Percentiles rank a stretch among this genome's conserved stretches.
These are phyloP conservation scores for Echria macrotheca DNA, from an alignment of 495 filamentous ascomycete genomes.

Conservation along the genomic window DNA sequence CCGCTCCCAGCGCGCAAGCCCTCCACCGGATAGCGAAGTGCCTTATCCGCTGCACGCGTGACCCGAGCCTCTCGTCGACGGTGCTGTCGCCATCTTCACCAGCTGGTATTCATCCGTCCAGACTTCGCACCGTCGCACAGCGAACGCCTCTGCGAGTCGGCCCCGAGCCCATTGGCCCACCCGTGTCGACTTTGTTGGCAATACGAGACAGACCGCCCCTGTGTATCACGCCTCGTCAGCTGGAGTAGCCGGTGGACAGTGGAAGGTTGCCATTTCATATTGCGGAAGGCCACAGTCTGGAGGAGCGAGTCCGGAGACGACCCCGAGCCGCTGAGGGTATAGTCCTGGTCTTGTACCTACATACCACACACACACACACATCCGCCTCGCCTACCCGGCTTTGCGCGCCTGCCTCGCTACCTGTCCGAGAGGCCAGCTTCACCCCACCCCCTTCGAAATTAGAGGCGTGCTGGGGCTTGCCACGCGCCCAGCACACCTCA, in stretches of 20 bases:
- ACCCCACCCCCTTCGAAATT: constrained; percentile 20
- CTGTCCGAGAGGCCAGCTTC: background rate
- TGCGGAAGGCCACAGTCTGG: constrained; percentile 28
- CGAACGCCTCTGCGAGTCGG: constrained; percentile 37
- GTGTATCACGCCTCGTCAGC: constrained; percentile 33
- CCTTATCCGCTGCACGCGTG: constrained; percentile 44
- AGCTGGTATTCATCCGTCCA: constrained; percentile 32
- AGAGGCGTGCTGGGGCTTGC: constrained; percentile 16
- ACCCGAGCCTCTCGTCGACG: constrained; percentile 29
- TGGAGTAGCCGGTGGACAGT: constrained; percentile 13
- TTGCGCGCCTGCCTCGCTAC: constrained; percentile 15
- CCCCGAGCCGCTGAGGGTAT: background rate
- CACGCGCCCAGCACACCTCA: constrained; percentile 18
- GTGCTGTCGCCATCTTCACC: constrained; percentile 25
- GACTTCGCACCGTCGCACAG: constrained; percentile 39
- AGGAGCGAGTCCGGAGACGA: constrained; percentile 5
- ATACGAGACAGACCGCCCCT: constrained; percentile 32
- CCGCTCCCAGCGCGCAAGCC: constrained; percentile 4
- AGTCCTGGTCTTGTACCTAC: constrained; percentile 2
- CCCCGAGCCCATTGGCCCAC: constrained; percentile 40
- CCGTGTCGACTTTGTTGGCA: constrained; percentile 14
- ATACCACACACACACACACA: background rate
- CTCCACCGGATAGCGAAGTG: constrained; percentile 23
- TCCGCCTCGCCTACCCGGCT: constrained; percentile 8
- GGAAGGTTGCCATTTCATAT: constrained; percentile 25